Base-by-base conservation (phyloP, 148 eudicot species). In the Beta vulgaris region DNA sequence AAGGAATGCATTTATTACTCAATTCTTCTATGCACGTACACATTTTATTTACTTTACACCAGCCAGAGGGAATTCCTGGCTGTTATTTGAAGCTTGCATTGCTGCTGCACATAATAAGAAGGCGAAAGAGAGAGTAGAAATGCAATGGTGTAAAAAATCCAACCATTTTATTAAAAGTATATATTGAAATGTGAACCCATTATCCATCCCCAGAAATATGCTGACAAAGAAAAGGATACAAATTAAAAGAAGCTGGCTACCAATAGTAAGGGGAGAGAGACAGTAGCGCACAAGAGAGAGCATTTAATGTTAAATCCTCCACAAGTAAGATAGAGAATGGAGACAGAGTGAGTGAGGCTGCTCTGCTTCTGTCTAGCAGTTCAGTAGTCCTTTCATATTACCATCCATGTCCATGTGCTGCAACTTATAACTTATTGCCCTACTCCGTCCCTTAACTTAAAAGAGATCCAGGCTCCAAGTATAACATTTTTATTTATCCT, bases 321-420 rank as follows among this genome's bases (percentile, higher is more conserved):
- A 19, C 23, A 51, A 51, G 25, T 51, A 6, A 51, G 25, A 51
- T 0, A 51, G 57, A 51, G 57, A 51, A 51, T 51, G 57, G 57
- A 51, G 5, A 51, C 57, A 51, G 57, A 51, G 57, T 19, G 5
- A 51, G 25, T 19, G 57, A 51, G 14, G 14, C 9, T 6, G 9
- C 18, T 51, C n/a, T 51, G 57, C n/a, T n/a, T 51, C 57, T 51
- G 57, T 51, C 57, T 37, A 35, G n/a, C 35, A 75, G 35, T 60
- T 76, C 73, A 40, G n/a, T 69, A 69, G 74, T 69, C 79, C 69
- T 70, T 70, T 77, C 79, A 70, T n/a, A n/a, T n/a, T n/a, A n/a
- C n/a, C n/a, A n/a, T n/a, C n/a, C n/a, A n/a, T n/a, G n/a, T n/a
- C n/a, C n/a, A n/a, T n/a, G n/a, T n/a, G n/a, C n/a, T n/a, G n/a